Base-by-base conservation (phyloP, 306 rosid genomes). In the Potentilla sterilis region DNA sequence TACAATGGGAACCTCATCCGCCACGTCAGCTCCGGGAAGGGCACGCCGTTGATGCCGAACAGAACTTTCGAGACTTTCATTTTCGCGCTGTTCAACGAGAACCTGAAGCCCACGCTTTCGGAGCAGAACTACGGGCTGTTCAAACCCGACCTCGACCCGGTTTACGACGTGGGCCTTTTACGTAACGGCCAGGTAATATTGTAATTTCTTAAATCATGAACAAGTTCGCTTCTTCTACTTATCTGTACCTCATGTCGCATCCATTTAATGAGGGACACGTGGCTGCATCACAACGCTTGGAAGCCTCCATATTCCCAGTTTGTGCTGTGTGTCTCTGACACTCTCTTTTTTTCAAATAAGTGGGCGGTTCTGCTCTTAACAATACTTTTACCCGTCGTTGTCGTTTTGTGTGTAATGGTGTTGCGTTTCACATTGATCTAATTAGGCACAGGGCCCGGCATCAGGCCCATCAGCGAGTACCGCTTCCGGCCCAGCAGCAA, bases 11-110 rank as follows among this genome's bases (percentile, higher is more conserved):
- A 93, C 67, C 85, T 93, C 28, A 81, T 91, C 5, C 80, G 70
- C 79, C 96, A 89, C 75, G 90, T 91, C 46, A 85, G 35, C 65
- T 88, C 97, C 1, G 97, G 96, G 9, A 86, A 76, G 47, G 97
- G 98, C 2, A 93, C 97, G 14, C 97, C 98, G 9, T 54, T 93
- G 74, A 91, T 91, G 94, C 94, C 94, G 8, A 91, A 91, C 71
- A 69, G 84, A 49, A 91, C 90, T 0, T 91, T 93, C 46, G 91
- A 87, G 14, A 89, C 92, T 10, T 93, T 79, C 70, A 42, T 93
- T 4, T 91, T 91, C 82, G 59, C 96, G 0, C 57, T 93, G 81
- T 93, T 93, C 74, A 93, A 93, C 18, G 98, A 89, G 83, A 77
- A 93, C 66, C 77, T 91, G 2, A 93, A 93, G 35, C 88, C 92